Conservation (phyloP, 83 land plant species). For the Larix sibirica region DNA sequence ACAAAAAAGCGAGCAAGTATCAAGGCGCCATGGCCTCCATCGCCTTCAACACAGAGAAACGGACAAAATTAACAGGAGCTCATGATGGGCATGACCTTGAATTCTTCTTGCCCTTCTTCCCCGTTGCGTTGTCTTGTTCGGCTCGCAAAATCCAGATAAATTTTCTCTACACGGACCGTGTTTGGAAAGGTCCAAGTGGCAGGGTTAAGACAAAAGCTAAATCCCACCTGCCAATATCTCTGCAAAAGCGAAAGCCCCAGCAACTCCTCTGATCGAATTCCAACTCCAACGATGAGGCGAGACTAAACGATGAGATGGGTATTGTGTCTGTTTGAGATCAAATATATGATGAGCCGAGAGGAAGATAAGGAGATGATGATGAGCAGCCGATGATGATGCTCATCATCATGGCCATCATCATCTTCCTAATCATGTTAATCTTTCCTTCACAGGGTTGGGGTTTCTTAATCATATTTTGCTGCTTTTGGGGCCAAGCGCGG, state of each 20-base stretch:
- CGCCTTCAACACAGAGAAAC: constrained; percentile 15
- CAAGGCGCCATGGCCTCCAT: constrained; percentile 16
- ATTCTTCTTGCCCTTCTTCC: background rate
- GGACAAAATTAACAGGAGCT: constrained; percentile 3
- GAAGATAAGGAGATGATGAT: background rate
- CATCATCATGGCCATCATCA: background rate
- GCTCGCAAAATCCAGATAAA: background rate
- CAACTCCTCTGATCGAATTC: background rate
- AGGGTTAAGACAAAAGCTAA: background rate
- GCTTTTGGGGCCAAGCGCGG: background rate
- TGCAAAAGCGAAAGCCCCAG: constrained; percentile 6
- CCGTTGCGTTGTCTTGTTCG: constrained; percentile 1
- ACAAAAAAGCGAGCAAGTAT: background rate
- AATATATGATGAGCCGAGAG: background rate
- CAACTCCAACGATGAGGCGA: background rate
- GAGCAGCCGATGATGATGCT: background rate
- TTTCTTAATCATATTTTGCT: background rate
- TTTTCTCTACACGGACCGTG: background rate
- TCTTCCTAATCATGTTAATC: constrained; percentile 9
- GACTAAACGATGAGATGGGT: background rate
- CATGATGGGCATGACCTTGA: background rate
- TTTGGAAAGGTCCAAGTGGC: background rate
- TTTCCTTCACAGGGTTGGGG: background rate
- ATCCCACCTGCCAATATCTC: constrained; percentile 15
- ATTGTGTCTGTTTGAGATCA: background rate